Evolutionary conservation across 306 rosid species (phyloP).

Genomic region (Crotalaria pallida): DNA sequence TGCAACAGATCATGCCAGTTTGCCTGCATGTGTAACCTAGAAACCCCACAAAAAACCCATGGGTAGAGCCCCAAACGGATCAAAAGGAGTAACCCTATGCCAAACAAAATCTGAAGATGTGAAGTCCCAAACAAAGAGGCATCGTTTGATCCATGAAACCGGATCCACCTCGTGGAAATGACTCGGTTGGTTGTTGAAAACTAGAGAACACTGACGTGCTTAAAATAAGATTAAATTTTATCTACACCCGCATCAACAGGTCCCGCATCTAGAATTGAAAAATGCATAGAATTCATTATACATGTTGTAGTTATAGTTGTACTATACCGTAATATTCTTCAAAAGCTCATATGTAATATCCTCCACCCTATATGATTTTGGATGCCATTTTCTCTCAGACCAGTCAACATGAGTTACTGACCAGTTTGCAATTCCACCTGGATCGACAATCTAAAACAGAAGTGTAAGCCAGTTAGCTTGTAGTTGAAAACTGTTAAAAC

Average conservation of each 20-base stretch:
- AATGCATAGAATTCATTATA: neutral
- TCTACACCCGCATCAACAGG: neutral
- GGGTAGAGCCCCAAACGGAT: too few species aligned
- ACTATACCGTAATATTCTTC: slow-evolving; percentile 70
- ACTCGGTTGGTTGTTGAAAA: neutral
- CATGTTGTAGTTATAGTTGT: neutral
- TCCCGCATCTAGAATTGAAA: neutral
- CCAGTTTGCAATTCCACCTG: slow-evolving; percentile 95
- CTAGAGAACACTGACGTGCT: neutral
- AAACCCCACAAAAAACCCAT: too few species aligned
- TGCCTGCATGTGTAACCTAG: too few species aligned
- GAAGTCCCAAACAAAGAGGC: too few species aligned
- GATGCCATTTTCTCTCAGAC: slow-evolving; percentile 98
- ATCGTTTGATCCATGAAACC: too few species aligned
- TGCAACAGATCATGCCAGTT: too few species aligned
- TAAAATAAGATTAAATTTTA: neutral
- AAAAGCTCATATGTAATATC: slow-evolving; percentile 63
- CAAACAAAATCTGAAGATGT: too few species aligned
- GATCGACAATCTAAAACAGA: slow-evolving; percentile 58
- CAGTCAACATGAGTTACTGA: slow-evolving; percentile 94
- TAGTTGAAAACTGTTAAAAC: slow-evolving; percentile 9
- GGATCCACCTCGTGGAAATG: too few species aligned
- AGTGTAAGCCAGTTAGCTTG: neutral
- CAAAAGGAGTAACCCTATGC: too few species aligned
- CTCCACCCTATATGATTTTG: slow-evolving; percentile 56